These are phyloP conservation scores for Aspergillus caelatus DNA, from an alignment of 2,329 filamentous ascomycete genomes.

Conservation along the genomic window DNA sequence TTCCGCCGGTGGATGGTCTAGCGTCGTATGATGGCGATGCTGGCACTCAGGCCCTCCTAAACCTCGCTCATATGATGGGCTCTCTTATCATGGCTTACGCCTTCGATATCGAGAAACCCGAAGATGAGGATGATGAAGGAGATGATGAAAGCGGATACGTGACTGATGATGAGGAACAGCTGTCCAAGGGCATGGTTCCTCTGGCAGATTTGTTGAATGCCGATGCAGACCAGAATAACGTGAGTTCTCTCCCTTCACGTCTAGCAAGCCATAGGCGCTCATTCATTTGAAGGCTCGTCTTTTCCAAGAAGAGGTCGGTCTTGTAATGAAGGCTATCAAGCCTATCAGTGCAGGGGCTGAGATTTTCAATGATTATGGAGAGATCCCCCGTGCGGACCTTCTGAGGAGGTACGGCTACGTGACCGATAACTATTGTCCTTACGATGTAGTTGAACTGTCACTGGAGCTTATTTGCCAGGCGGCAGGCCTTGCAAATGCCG, in stretches of 20 bases:
- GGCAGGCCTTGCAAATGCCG: slow-evolving; percentile 34
- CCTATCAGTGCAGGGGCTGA: slow-evolving; percentile 72
- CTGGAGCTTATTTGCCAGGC: slow-evolving; percentile 59
- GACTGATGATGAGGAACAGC: slow-evolving; percentile 67
- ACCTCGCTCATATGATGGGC: slow-evolving; percentile 75
- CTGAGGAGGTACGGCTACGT: slow-evolving; percentile 85
- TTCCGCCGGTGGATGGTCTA: slow-evolving; percentile 43
- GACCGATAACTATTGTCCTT: slow-evolving; percentile 73
- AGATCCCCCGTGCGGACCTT: slow-evolving; percentile 79
- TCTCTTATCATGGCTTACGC: slow-evolving; percentile 92
- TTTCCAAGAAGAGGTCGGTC: slow-evolving; percentile 59
- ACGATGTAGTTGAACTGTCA: slow-evolving; percentile 81
- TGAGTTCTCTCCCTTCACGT: slow-evolving; percentile 36
- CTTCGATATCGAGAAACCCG: slow-evolving; percentile 71
- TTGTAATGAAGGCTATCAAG: slow-evolving; percentile 73
- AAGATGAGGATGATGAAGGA: slow-evolving; percentile 60
- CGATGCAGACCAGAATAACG: slow-evolving; percentile 80
- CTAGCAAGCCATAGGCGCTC: not conserved
- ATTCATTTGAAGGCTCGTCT: slow-evolving; percentile 53
- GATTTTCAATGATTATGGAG: slow-evolving; percentile 87
- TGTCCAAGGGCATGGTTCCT: slow-evolving; percentile 83
- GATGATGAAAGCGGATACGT: slow-evolving; percentile 50
- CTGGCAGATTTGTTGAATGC: slow-evolving; percentile 90
- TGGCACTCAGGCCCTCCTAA: slow-evolving; percentile 52
- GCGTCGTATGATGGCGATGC: slow-evolving; percentile 43